Percentiles rank a stretch among this genome's conserved stretches.
Evolutionary conservation across 225 moss, liverwort and hornwort species (phyloP).

Genomic region (Physcomitrium patens): DNA sequence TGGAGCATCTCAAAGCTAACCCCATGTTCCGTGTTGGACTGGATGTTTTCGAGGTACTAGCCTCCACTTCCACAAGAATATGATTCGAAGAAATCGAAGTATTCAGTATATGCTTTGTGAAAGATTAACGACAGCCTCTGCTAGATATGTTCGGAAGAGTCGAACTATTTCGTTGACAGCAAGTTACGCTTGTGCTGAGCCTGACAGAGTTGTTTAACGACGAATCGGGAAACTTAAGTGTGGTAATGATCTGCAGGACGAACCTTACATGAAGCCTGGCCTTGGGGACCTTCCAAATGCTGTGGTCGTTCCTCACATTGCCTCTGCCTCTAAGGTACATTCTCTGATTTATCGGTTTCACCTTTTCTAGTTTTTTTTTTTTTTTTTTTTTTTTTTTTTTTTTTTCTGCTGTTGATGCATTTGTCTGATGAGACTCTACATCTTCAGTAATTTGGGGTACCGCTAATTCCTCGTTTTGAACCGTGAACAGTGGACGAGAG

Average conservation of each 20-base stretch:
- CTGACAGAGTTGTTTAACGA: too few relatives aligned
- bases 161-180: too few relatives aligned
- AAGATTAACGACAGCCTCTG: too few relatives aligned
- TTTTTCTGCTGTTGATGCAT: not conserved
- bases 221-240: not conserved
- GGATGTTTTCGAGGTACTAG: constrained; percentile 90
- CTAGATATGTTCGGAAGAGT: too few relatives aligned
- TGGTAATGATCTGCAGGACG: constrained; percentile 66
- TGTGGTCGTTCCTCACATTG: constrained; percentile 97
- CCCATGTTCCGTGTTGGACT: constrained; percentile 97
- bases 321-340: constrained; percentile 90
- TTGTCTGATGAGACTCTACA: too few relatives aligned
- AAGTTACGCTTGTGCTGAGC: too few relatives aligned
- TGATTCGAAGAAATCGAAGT: not conserved
- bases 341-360: not conserved
- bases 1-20: constrained; percentile 94
- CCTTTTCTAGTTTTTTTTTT: not conserved
- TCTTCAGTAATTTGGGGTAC: too few relatives aligned
- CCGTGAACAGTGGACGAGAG: constrained; percentile 87
- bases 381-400: too few relatives aligned
- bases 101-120: not conserved
- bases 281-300: constrained; percentile 91
- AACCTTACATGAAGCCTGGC: constrained; percentile 97
- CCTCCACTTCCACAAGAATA: not conserved
- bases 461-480: constrained; percentile 16